Evolutionary conservation across 495 filamentous ascomycete species (phyloP), one percentile per base, ranked within the genome.

Genomic region (Parmelia sp.): DNA sequence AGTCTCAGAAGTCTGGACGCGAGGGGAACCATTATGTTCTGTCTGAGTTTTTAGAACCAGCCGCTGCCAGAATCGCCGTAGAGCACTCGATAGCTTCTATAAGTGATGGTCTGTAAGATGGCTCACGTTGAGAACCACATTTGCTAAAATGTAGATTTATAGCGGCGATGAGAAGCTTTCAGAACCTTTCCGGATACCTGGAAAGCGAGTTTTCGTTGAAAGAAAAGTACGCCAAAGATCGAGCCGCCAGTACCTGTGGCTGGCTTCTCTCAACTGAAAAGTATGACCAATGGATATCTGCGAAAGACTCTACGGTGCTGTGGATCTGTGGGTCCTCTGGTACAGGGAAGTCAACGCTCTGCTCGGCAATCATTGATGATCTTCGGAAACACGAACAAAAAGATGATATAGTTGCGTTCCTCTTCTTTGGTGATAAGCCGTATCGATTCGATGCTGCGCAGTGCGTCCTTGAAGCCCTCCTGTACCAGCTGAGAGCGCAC

Each of bases 301-400:
- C 21, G 19, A 25, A 42, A 1, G 57, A 37, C 6, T 10, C 36
- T 17, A 35, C 57, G 2, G 6, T 39, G 15, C 25, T 60, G 14
- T 60, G 57, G 57, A 0, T 60, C 29, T 6, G 15, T 15, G 57
- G 57, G 4, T 25, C 39, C 15, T 10, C 36, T 27, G 57, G 57
- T 25, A 29, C 29, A 40, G 57, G 57, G 8, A 60, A 60, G 23
- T 60, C 57, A 17, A 44, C 39, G 25, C 35, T 60, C 23, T 39
- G 35, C 21, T 60, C 57, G 27, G 39, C 35, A 60, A 39, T 60
- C 17, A 23, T 60, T n/a, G 36, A 60, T 23, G 2, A 42, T 17
- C 39, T 60, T n/a, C 35, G 25, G 25, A 27, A 39, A 25, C 25
- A 40, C 39, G 39, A 40, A 15, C 39, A 40, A 15, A 40, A 15